Conservation (phyloP, 2,329 filamentous ascomycete genomes). For the Fusarium redolens region DNA sequence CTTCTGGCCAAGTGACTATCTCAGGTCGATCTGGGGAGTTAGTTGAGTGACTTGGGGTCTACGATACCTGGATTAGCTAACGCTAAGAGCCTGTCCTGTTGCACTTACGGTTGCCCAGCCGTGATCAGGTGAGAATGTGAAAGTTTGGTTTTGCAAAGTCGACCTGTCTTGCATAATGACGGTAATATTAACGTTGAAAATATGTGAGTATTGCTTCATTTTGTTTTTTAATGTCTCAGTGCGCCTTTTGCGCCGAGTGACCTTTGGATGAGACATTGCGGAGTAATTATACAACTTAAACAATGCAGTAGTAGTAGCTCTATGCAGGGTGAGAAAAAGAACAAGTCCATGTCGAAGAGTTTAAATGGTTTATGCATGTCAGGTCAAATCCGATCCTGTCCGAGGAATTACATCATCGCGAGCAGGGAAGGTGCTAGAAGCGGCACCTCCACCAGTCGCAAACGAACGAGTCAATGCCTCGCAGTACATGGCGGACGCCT, state of each 20-base stretch:
- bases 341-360: not conserved
- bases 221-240: slow-evolving; percentile 10
- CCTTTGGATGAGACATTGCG: slow-evolving; percentile 3
- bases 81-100: not conserved
- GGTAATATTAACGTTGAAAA: slow-evolving; percentile 4
- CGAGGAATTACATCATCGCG: not conserved
- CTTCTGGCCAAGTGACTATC: not conserved
- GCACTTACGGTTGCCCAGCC: not conserved
- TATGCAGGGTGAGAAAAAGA: not conserved
- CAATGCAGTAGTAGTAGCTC: not conserved
- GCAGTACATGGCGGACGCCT: not conserved
- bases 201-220: slow-evolving; percentile 5
- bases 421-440: not conserved
- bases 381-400: not conserved
- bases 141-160: not conserved
- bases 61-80: not conserved
- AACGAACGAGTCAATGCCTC: not conserved
- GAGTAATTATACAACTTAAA: not conserved
- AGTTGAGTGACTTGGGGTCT: not conserved
- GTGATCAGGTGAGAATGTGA: not conserved
- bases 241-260: slow-evolving; percentile 7
- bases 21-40: not conserved
- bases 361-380: not conserved
- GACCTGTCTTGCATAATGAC: slow-evolving; percentile 1
- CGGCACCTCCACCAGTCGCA: not conserved